Evolutionary conservation across 345 rosid genomes (phyloP).

Genomic region (Gossypium longicalyx): DNA sequence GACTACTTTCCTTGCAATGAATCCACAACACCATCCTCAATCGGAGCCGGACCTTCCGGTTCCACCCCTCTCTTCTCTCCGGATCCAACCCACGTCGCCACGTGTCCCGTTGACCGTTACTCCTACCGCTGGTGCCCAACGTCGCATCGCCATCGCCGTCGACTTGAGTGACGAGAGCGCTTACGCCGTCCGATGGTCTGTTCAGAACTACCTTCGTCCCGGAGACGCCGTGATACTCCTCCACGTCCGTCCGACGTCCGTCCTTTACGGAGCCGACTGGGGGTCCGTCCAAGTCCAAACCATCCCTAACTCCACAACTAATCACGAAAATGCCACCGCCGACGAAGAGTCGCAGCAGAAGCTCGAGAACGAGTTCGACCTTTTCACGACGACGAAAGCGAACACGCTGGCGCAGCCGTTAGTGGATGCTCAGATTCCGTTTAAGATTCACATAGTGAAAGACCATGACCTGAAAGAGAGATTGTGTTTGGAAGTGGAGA

Average conservation of each 20-base stretch:
- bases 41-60: conserved; percentile 17
- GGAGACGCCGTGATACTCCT: conserved; percentile 57
- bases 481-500: conserved; percentile 79
- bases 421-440: conserved; percentile 56
- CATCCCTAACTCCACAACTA: conserved; percentile 11
- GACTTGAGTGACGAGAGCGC: conserved; percentile 72
- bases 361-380: conserved; percentile 55
- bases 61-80: conserved; percentile 21
- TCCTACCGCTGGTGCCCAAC: conserved; percentile 37
- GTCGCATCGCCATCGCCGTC: conserved; percentile 60
- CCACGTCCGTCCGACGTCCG: conserved; percentile 56
- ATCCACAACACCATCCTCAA: background rate
- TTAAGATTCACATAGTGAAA: conserved; percentile 72
- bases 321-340: background rate
- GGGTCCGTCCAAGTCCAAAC: conserved; percentile 41
- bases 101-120: conserved; percentile 25
- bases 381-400: conserved; percentile 47
- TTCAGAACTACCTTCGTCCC: conserved; percentile 58
- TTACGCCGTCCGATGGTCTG: conserved; percentile 59
- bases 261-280: conserved; percentile 72
- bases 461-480: conserved; percentile 90
- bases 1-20: background rate
- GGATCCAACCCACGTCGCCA: conserved; percentile 26
- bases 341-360: conserved; percentile 32
- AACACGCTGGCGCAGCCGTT: conserved; percentile 65